Base-by-base conservation (phyloP, 176 grass and related monocot species). In the Hyparrhenia diplandra region DNA sequence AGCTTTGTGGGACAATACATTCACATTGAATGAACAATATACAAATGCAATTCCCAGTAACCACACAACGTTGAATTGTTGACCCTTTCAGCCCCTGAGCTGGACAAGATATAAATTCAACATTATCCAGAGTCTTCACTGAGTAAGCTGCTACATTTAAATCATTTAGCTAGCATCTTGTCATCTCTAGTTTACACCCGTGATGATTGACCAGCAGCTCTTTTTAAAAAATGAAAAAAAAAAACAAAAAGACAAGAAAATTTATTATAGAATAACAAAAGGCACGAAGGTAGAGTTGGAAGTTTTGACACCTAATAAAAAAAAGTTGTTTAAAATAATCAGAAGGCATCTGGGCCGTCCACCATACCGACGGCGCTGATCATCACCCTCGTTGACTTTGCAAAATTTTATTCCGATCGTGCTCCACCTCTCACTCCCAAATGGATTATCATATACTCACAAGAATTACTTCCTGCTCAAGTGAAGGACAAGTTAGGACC, bases 371-470 rank as follows among this genome's bases (percentile, higher is more conserved):
- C 57, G 78, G 82, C 57, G 21, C 57, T 39, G 82, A 89, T n/a
- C 42, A 74, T 2, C 72, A 20, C 0, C 27, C 42, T 77, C 16
- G 78, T 78, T 89, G 88, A 89, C 83, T 82, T 67, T 32, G 1
- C 36, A 51, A 77, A 67, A 49, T 78, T 78, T 89, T n/a, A 73
- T 82, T 89, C 66, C 46, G 16, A 71, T 89, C 60, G 83, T 89
- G 83, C 72, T 85, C 83, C 36, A 28, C 87, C 87, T 89, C 87
- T 82, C 71, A 6, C 71, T 64, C 16, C 32, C 34, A 63, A 43
- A n/a, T 14, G 54, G 77, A 64, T 58, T 85, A 85, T 45, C 29
- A 69, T 85, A 85, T 85, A 85, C 34, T 76, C 70, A 1, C 51
- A 14, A 55, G 71, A 67, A 85, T 89, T 64, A 36, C 78, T 85